Conservation (phyloP, 1,284 basidiomycete genomes). For the Sanghuangporus sanghuang region DNA sequence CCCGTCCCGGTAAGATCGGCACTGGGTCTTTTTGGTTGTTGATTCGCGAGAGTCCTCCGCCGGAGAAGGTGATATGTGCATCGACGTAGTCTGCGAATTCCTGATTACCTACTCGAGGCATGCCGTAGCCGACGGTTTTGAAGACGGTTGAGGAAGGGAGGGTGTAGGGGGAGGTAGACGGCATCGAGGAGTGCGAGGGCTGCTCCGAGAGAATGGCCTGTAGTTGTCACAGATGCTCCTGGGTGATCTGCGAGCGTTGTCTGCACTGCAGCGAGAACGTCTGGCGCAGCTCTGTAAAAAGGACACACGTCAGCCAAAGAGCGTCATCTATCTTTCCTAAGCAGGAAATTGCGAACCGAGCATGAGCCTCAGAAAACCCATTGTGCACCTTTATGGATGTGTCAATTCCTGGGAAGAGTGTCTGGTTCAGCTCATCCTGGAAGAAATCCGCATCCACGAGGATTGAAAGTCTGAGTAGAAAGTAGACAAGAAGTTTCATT, state of each 20-base stretch:
- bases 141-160: conserved; percentile 30
- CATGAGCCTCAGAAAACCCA: conserved; percentile 52
- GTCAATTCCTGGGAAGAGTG: conserved; percentile 54
- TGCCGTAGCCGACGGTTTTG: conserved; percentile 40
- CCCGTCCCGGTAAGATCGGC: conserved; percentile 27
- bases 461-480: conserved; percentile 30
- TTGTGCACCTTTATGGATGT: conserved; percentile 45
- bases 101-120: conserved; percentile 63
- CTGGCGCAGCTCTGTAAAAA: conserved; percentile 40
- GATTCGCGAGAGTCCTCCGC: conserved; percentile 28
- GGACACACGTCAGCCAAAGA: neutral
- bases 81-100: conserved; percentile 57
- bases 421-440: conserved; percentile 33
- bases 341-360: conserved; percentile 33
- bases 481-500: neutral
- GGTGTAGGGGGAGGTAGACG: conserved; percentile 32
- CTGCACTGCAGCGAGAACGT: conserved; percentile 45
- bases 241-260: conserved; percentile 34
- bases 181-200: conserved; percentile 47
- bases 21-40: conserved; percentile 28
- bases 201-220: conserved; percentile 53
- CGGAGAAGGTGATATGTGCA: conserved; percentile 26
- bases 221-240: conserved; percentile 38
- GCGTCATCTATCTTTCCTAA: neutral
- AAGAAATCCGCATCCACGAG: conserved; percentile 51